These are phyloP conservation scores for Coccomyxa sp. DNA, from an alignment of 139 green algal species.

Conservation along the genomic window DNA sequence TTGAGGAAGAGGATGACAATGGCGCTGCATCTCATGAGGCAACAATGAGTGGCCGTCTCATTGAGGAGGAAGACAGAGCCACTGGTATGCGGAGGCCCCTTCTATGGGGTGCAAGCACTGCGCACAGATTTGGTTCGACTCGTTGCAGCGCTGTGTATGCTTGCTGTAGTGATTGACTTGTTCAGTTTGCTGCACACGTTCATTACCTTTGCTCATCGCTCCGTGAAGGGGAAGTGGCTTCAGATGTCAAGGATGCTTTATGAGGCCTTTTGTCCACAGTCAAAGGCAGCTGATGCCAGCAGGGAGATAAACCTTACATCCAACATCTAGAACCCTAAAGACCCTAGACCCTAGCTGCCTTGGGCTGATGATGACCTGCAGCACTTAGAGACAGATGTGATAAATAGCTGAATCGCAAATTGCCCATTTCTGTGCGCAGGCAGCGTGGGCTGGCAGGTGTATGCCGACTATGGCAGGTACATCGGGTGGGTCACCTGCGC, in stretches of 20 bases:
- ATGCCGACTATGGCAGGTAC: slow-evolving; percentile 40
- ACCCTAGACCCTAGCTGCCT: not conserved
- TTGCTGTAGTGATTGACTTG: too few relatives aligned
- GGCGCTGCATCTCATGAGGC: too few relatives aligned
- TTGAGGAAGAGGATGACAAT: too few relatives aligned
- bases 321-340: not conserved
- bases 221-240: too few relatives aligned
- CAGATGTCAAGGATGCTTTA: too few relatives aligned
- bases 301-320: not conserved
- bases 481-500: slow-evolving; percentile 18
- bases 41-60: slow-evolving; percentile 8
- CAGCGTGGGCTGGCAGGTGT: slow-evolving; percentile 56
- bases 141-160: too few relatives aligned
- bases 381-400: not conserved
- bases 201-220: too few relatives aligned
- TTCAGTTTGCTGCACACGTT: too few relatives aligned
- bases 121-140: too few relatives aligned
- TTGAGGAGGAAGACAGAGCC: slow-evolving; percentile 17
- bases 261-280: too few relatives aligned
- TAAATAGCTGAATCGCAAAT: not conserved
- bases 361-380: not conserved
- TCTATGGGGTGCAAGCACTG: too few relatives aligned
- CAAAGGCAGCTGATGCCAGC: too few relatives aligned
- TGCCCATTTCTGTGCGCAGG: slow-evolving; percentile 22
- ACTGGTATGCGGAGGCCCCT: not conserved